Conservation (phyloP, 164 flowering plant species). For the Malania oleifera region DNA sequence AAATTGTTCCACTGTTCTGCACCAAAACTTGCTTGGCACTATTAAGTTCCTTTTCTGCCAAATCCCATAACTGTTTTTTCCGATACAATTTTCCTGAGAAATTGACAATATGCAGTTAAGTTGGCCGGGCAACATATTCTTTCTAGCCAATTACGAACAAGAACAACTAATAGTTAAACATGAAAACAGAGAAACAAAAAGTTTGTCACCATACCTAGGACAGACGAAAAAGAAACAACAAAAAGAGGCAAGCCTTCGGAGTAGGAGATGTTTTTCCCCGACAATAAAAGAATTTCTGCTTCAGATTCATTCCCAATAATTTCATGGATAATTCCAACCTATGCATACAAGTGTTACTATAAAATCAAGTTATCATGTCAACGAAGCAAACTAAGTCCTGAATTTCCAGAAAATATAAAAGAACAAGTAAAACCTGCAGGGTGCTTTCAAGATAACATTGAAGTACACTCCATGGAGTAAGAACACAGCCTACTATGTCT, state of each 20-base stretch:
- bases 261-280: slow-evolving; percentile 64
- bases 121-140: neutral
- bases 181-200: neutral
- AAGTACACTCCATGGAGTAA: slow-evolving; percentile 88
- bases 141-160: neutral
- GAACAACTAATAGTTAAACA: neutral
- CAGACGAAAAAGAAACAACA: slow-evolving; percentile 57
- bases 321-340: slow-evolving; percentile 83
- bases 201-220: slow-evolving; percentile 48
- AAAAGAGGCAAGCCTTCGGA: slow-evolving; percentile 55
- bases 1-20: slow-evolving; percentile 13
- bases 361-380: neutral
- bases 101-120: neutral
- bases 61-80: slow-evolving; percentile 34
- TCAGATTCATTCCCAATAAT: slow-evolving; percentile 64
- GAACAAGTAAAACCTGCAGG: slow-evolving; percentile 57
- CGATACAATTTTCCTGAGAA: slow-evolving; percentile 50
- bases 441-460: slow-evolving; percentile 82
- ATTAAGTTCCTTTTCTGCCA: slow-evolving; percentile 44
- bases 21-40: slow-evolving; percentile 32
- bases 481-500: slow-evolving; percentile 33
- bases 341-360: slow-evolving; percentile 5
- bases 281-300: slow-evolving; percentile 62
- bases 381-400: neutral
- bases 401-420: too few relatives aligned